Evolutionary conservation across 768 basidiomycete genomes (phyloP), one percentile per base, ranked within the genome.

Genomic region (Russula emetica): DNA sequence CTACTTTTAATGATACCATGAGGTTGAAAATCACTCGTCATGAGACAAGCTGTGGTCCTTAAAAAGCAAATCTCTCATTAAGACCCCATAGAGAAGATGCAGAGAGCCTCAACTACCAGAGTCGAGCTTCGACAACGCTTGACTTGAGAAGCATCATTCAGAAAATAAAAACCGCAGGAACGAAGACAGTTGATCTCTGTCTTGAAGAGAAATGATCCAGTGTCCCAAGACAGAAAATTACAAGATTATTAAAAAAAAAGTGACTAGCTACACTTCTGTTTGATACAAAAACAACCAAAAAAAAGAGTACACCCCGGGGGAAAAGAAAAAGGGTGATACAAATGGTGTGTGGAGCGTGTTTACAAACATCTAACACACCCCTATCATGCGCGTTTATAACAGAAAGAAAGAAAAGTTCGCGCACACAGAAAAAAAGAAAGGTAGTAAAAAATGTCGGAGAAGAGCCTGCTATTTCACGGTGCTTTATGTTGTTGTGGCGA

Each of bases 401-500:
- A 20, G 2, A 24, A 34, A 47, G 36, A 36, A 36, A 13, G 36
- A 26, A 28, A 38, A 24, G 53, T n/a, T 2, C 22, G 16, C 34
- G 47, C 47, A 24, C 47, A 49, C 32, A 5, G 3, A 13, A 36
- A 26, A 36, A 26, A 30, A 53, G 7, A n/a, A 36, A 2, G 10
- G 22, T 36, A 36, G 13, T n/a, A n/a, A n/a, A n/a, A n/a, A n/a
- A n/a, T n/a, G n/a, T n/a, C n/a, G n/a, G 20, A 59, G n/a, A 60
- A n/a, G 42, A 34, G 28, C 22, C 53, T 10, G 8, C 45, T 4
- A 16, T 62, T 44, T 40, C 38, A 68, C 42, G 61, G 54, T 40
- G 66, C 65, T 62, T 65, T 68, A 67, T 67, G 61, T 28, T 66
- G 61, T 26, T 67, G 67, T n/a, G 50, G 61, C 8, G 60, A 44